Conservation (phyloP, 2,329 filamentous ascomycete genomes). For the Pseudogymnoascus sp. region DNA sequence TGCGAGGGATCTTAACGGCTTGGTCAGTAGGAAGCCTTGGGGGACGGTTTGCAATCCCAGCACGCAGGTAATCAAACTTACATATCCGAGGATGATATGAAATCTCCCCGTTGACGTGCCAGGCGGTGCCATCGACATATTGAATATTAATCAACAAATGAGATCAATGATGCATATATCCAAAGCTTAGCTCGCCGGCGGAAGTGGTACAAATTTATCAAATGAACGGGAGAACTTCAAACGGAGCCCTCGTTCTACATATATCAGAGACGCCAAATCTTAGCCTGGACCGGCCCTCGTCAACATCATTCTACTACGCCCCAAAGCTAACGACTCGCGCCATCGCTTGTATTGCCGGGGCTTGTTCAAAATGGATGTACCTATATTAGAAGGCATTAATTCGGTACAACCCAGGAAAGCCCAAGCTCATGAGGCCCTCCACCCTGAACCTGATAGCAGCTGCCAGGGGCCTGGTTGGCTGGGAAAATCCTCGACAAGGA, state of each 20-base stretch:
- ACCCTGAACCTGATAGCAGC: neutral
- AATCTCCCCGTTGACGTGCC: constrained; percentile 9
- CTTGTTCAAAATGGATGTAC: neutral
- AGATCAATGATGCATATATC: constrained; percentile 7
- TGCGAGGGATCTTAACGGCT: constrained; percentile 1
- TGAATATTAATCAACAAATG: constrained; percentile 3
- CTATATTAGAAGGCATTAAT: neutral
- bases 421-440: neutral
- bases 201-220: neutral
- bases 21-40: neutral
- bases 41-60: neutral
- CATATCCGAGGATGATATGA: constrained; percentile 10
- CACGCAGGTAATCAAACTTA: neutral
- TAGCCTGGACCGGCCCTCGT: constrained; percentile 2
- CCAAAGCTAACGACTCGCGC: neutral
- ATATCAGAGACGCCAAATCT: neutral
- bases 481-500: neutral
- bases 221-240: neutral
- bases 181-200: neutral
- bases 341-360: neutral
- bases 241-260: constrained; percentile 3
- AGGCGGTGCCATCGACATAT: constrained; percentile 9
- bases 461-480: neutral
- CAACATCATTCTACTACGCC: neutral
- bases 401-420: neutral